A percentile compares a stretch with the other conserved stretches of the same genome.
phyloP scores from a whole-genome alignment of 1,284 basidiomycete species.

The Boletus semigastroideus region DNA sequence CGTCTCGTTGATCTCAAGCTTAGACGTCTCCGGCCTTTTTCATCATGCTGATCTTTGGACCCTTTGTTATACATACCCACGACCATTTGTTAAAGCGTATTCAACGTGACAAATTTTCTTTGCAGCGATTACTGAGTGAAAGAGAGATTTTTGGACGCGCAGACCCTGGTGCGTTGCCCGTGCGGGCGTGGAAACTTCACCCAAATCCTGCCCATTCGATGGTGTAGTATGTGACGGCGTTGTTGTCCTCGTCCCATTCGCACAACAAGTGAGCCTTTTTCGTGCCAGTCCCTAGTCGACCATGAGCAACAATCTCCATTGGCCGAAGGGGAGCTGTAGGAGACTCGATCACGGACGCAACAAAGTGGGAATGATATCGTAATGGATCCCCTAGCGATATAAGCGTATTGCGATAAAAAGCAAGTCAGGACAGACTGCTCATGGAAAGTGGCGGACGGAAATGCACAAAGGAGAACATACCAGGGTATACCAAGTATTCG shows the following conservation, averaged over 20 bases:
- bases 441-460: background rate
- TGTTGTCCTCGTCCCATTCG: conserved; percentile 75
- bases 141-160: background rate
- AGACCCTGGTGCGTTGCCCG: background rate
- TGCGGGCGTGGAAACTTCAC: conserved; percentile 34
- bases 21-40: conserved; percentile 11
- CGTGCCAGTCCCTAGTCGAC: conserved; percentile 93
- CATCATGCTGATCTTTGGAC: conserved; percentile 6
- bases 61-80: conserved; percentile 23
- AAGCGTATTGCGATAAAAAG: background rate
- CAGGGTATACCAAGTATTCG: conserved; percentile 95
- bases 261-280: conserved; percentile 96
- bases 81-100: conserved; percentile 11
- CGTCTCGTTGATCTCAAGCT: conserved; percentile 9
- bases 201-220: conserved; percentile 94
- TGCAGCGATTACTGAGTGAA: background rate
- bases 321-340: conserved; percentile 65
- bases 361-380: conserved; percentile 97
- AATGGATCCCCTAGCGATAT: conserved; percentile 79
- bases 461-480: conserved; percentile 42
- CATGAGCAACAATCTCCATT: conserved; percentile 94
- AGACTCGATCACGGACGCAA: conserved; percentile 76
- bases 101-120: conserved; percentile 7
- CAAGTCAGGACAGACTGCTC: conserved; percentile 1
- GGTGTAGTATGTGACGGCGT: conserved; percentile 73